Conservation (phyloP, 495 filamentous ascomycete genomes). For the Xylaria longipes region DNA sequence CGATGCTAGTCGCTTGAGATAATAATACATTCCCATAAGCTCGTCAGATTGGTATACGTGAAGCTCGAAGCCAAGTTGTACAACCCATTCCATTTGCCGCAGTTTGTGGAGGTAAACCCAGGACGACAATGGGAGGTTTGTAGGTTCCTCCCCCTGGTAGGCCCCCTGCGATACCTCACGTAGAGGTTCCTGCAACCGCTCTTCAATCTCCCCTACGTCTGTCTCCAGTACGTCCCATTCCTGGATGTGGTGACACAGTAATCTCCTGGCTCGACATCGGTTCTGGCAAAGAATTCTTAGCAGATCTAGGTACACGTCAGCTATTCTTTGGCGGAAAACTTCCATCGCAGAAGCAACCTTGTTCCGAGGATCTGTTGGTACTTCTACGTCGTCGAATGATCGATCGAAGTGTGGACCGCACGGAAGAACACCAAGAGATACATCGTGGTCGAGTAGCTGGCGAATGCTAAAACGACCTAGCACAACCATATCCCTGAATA, state of each 20-base stretch:
- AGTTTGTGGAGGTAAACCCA: conserved; percentile 93
- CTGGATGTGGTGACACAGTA: conserved; percentile 77
- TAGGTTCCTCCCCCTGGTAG: conserved; percentile 6
- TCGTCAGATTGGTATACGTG: conserved; percentile 89
- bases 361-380: conserved; percentile 76
- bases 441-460: conserved; percentile 78
- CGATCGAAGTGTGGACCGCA: conserved; percentile 72
- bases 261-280: conserved; percentile 82
- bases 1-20: conserved; percentile 64
- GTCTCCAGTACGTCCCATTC: conserved; percentile 87
- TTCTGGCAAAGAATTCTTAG: conserved; percentile 88
- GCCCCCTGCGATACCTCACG: conserved; percentile 50
- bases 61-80: conserved; percentile 96
- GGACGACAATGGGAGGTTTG: conserved; percentile 69
- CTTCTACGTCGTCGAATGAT: conserved; percentile 74
- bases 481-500: conserved; percentile 73
- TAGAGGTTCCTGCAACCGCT: conserved; percentile 69
- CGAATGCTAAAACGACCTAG: conserved; percentile 71
- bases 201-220: conserved; percentile 82
- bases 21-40: conserved; percentile 90
- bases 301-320: conserved; percentile 80
- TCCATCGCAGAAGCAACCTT: conserved; percentile 80
- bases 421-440: conserved; percentile 77
- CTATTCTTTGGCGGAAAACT: conserved; percentile 74
- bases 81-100: conserved; percentile 80